phyloP scores from a whole-genome alignment of 352 stramenopile genomes.

The Halophytophthora batemanensis region DNA sequence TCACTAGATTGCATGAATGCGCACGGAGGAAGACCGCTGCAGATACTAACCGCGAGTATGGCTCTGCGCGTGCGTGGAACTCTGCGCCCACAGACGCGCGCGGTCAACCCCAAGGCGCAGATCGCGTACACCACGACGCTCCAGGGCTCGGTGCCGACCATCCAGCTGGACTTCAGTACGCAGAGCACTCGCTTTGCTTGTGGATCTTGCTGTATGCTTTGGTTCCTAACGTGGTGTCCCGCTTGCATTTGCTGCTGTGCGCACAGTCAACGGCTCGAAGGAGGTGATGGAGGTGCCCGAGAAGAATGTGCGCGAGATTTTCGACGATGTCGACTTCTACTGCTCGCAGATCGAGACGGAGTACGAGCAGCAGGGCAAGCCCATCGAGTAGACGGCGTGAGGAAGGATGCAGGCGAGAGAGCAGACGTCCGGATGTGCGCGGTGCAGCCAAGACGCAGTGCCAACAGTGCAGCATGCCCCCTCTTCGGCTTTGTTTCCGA shows the following conservation, averaged over 20 bases:
- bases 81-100: slow-evolving; percentile 42
- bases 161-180: slow-evolving; percentile 85
- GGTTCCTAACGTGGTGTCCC: background rate
- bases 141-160: slow-evolving; percentile 48
- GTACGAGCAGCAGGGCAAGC: slow-evolving; percentile 80
- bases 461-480: background rate
- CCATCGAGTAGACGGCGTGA: slow-evolving; percentile 59
- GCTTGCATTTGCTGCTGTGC: slow-evolving; percentile 2
- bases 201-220: background rate
- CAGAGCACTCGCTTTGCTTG: background rate
- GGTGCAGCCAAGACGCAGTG: too few species aligned
- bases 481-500: too few species aligned
- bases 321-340: slow-evolving; percentile 79
- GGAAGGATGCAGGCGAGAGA: background rate
- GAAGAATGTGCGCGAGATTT: slow-evolving; percentile 83
- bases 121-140: slow-evolving; percentile 58
- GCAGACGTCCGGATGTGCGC: too few species aligned
- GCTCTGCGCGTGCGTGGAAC: background rate
- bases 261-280: slow-evolving; percentile 74
- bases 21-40: background rate
- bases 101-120: slow-evolving; percentile 79
- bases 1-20: too few species aligned
- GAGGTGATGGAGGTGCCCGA: slow-evolving; percentile 59
- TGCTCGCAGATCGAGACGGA: slow-evolving; percentile 87
- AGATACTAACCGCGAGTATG: background rate